These are phyloP conservation scores for Ammopiptanthus mongolicus DNA, from an alignment of 306 rosid genomes.

Conservation along the genomic window DNA sequence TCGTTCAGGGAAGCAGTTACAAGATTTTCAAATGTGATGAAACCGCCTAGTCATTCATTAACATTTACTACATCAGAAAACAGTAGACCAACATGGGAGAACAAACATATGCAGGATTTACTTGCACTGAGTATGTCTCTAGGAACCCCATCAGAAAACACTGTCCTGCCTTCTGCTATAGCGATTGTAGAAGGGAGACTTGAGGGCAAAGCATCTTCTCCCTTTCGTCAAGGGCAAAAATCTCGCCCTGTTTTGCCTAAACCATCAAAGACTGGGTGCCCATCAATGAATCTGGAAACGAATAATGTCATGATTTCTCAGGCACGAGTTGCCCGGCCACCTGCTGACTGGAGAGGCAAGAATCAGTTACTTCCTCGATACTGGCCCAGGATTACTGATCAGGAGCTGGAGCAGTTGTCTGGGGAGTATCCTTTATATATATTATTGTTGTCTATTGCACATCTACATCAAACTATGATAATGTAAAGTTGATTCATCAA, in stretches of 20 bases:
- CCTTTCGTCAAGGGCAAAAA: constrained; percentile 60
- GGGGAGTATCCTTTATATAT: constrained; percentile 80
- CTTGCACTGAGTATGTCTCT: constrained; percentile 58
- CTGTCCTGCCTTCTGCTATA: constrained; percentile 45
- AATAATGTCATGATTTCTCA: constrained; percentile 37
- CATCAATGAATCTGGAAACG: constrained; percentile 40
- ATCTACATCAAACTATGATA: neutral
- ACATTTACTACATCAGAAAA: constrained; percentile 49
- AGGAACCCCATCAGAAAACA: constrained; percentile 59
- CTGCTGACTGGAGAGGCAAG: constrained; percentile 89
- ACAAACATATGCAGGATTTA: constrained; percentile 42
- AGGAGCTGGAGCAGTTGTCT: constrained; percentile 81
- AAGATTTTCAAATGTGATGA: constrained; percentile 44
- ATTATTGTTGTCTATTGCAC: neutral
- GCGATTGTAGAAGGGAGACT: constrained; percentile 52
- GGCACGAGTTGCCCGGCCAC: constrained; percentile 81
- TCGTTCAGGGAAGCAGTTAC: constrained; percentile 42
- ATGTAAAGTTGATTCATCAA: neutral
- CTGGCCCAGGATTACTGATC: constrained; percentile 97
- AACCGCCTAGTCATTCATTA: constrained; percentile 50
- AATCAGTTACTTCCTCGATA: constrained; percentile 94
- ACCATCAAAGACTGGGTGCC: constrained; percentile 46
- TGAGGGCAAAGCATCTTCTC: constrained; percentile 52
- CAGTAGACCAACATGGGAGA: constrained; percentile 48
- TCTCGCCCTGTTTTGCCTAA: constrained; percentile 69